Conservation (phyloP, 1,139 yeast genomes). For the Kodamaea sp. region DNA sequence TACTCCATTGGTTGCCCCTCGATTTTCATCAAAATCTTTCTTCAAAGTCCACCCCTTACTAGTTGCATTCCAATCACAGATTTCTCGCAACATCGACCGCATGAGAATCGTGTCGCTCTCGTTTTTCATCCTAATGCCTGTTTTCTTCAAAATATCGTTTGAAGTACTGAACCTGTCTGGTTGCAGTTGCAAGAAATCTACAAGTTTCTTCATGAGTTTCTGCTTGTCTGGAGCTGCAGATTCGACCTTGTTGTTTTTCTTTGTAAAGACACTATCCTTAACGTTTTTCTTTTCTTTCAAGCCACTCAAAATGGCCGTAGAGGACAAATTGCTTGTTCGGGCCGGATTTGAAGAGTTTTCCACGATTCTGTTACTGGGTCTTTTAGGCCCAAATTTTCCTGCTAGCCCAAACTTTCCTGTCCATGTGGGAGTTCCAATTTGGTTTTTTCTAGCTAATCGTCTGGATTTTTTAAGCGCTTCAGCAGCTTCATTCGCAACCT, state of each 20-base stretch:
- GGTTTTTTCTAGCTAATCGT: slow-evolving; percentile 58
- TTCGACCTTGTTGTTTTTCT: slow-evolving; percentile 20
- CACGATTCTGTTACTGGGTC: slow-evolving; percentile 7
- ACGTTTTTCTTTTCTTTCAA: slow-evolving; percentile 23
- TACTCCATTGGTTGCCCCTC: no score
- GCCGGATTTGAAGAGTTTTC: neutral
- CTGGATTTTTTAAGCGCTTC: slow-evolving; percentile 71
- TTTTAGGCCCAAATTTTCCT: slow-evolving; percentile 49
- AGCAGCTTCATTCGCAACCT: slow-evolving; percentile 78
- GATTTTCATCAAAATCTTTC: slow-evolving; percentile 56
- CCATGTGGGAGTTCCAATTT: slow-evolving; percentile 91
- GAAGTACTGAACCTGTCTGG: slow-evolving; percentile 54
- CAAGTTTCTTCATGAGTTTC: slow-evolving; percentile 35
- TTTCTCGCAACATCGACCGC: slow-evolving; percentile 66
- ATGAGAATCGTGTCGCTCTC: slow-evolving; percentile 62
- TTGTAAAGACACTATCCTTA: slow-evolving; percentile 10
- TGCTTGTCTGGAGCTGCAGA: slow-evolving; percentile 25
- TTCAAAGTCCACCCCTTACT: slow-evolving; percentile 67
- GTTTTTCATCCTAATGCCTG: slow-evolving; percentile 48
- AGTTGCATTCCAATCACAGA: slow-evolving; percentile 66
- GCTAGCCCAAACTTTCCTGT: slow-evolving; percentile 91
- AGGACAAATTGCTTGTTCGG: slow-evolving; percentile 17
- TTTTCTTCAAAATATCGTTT: slow-evolving; percentile 53
- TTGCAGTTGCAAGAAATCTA: slow-evolving; percentile 32
- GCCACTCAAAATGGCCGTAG: slow-evolving; percentile 35